A percentile compares a stretch with the other conserved stretches of the same genome.
Conservation (phyloP, 495 filamentous ascomycete species). For the Penicillium desertorum region DNA sequence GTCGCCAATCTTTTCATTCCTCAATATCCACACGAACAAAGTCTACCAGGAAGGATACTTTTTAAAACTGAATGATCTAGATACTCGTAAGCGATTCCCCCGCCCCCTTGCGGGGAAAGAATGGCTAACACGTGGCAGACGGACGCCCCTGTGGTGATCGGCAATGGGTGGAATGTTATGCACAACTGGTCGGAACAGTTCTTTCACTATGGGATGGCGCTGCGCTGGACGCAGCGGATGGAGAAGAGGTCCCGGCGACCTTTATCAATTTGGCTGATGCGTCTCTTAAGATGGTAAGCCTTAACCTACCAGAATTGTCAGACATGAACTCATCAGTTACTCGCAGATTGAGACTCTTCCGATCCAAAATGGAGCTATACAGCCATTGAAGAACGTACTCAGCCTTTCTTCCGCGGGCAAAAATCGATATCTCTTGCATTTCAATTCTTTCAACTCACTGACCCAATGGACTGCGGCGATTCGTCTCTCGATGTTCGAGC, state of each 20-base stretch:
- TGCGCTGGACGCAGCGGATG: conserved; percentile 83
- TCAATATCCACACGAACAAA: conserved; percentile 96
- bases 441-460: conserved; percentile 89
- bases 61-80: conserved; percentile 89
- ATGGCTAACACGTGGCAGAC: conserved; percentile 51
- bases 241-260: conserved; percentile 84
- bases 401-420: conserved; percentile 93
- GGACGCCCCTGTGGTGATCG: conserved; percentile 83
- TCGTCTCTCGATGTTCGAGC: conserved; percentile 91
- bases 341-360: conserved; percentile 84
- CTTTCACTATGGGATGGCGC: conserved; percentile 95
- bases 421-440: conserved; percentile 93
- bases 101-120: background rate
- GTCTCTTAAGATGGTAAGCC: conserved; percentile 88
- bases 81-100: conserved; percentile 63
- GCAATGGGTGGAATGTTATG: conserved; percentile 95
- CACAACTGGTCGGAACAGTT: conserved; percentile 91
- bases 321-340: conserved; percentile 14
- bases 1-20: conserved; percentile 87
- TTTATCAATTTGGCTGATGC: conserved; percentile 98
- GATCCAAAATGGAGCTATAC: conserved; percentile 69
- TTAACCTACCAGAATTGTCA: background rate
- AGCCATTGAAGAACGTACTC: conserved; percentile 86
- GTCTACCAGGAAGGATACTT: conserved; percentile 98
- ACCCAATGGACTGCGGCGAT: conserved; percentile 97